Evolutionary conservation across 2,329 filamentous ascomycete species (phyloP).

Genomic region (Pyrenochaeta sp.): DNA sequence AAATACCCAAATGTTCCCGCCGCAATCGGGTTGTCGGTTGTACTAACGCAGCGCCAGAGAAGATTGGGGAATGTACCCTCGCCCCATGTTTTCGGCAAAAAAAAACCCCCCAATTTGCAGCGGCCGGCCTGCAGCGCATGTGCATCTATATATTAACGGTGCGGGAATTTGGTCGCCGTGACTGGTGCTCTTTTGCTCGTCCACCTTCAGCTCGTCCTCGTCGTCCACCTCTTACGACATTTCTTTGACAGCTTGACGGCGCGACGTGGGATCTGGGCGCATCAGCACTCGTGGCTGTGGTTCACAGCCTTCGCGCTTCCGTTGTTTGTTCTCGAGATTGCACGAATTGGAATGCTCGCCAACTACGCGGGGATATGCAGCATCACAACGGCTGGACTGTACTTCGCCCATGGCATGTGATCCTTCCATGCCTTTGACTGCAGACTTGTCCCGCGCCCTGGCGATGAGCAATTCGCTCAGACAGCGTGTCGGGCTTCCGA

Average conservation of each 20-base stretch:
- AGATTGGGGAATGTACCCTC: conserved; percentile 1
- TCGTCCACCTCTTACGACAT: neutral
- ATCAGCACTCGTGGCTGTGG: too few relatives aligned
- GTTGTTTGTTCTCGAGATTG: too few relatives aligned
- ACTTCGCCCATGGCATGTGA: too few relatives aligned
- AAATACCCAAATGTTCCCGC: conserved; percentile 8
- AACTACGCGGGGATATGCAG: too few relatives aligned
- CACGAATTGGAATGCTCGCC: too few relatives aligned
- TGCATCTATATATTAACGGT: neutral
- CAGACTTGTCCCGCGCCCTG: neutral
- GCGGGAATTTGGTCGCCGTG: neutral
- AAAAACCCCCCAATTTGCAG: conserved; percentile 12
- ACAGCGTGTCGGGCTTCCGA: neutral
- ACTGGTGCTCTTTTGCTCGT: neutral
- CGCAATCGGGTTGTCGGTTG: conserved; percentile 8
- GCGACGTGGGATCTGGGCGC: too few relatives aligned
- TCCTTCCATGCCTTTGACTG: too few relatives aligned
- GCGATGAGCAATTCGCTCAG: neutral
- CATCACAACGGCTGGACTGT: neutral
- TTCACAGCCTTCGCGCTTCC: too few relatives aligned
- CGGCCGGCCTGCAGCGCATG: neutral
- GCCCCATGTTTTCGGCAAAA: conserved; percentile 2
- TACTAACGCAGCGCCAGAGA: conserved; percentile 8
- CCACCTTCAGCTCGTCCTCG: neutral
- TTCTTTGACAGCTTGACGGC: too few relatives aligned